phyloP scores from a whole-genome alignment of 1,284 basidiomycete genomes.

The Sphagnurus paluster region DNA sequence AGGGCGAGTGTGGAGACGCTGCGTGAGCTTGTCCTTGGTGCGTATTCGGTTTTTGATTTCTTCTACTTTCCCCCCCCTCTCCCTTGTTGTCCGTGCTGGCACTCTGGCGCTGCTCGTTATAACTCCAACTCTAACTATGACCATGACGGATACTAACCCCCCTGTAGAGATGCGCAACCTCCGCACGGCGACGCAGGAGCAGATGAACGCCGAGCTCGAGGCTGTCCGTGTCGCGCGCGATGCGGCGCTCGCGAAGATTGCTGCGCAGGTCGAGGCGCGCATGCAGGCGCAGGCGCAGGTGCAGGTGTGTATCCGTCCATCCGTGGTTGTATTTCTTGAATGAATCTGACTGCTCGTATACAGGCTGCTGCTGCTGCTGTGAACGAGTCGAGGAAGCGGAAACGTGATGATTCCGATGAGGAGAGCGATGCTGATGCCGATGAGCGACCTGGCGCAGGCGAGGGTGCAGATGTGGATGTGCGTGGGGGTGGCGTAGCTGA shows the following conservation, averaged over 20 bases:
- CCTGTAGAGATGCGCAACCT: constrained; percentile 32
- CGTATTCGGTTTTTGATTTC: constrained; percentile 6
- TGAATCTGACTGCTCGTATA: too few relatives aligned
- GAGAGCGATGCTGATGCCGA: constrained; percentile 8
- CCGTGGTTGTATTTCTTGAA: too few relatives aligned
- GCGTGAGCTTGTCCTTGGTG: constrained; percentile 28
- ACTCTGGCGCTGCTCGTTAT: too few relatives aligned
- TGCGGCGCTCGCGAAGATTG: constrained; percentile 26
- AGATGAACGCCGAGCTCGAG: constrained; percentile 35
- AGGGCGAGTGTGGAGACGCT: constrained; percentile 21
- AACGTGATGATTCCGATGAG: constrained; percentile 35
- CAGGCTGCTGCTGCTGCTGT: constrained; percentile 18
- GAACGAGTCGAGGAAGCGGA: constrained; percentile 44
- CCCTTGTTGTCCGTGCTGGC: too few relatives aligned
- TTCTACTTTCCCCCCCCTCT: too few relatives aligned
- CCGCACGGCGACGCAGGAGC: constrained; percentile 29
- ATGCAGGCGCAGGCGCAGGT: constrained; percentile 23
- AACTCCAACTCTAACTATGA: too few relatives aligned
- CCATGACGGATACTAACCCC: constrained; percentile 1
- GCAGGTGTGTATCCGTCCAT: constrained; percentile 31
- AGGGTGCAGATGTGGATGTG: constrained; percentile 21
- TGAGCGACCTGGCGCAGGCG: constrained; percentile 15
- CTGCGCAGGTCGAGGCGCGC: constrained; percentile 23
- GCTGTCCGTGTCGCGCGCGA: constrained; percentile 31
- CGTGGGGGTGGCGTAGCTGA: constrained; percentile 13